Evolutionary conservation across 2,329 filamentous ascomycete species (phyloP), one percentile per base, ranked within the genome.

Genomic region (Aspergillus unguis): DNA sequence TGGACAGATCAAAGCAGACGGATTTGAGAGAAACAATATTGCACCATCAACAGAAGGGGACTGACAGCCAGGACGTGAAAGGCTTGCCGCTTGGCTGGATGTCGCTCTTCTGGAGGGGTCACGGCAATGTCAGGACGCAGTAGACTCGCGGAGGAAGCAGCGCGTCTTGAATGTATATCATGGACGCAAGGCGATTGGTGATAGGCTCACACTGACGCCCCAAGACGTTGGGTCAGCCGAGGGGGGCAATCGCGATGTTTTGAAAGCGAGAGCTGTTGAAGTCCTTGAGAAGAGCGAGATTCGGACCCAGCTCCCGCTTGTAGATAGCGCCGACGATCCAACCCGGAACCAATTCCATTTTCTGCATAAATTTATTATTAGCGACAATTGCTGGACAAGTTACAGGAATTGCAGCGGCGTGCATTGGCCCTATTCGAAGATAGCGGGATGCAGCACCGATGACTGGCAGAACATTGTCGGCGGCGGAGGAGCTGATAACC

Each of bases 381-480:
- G 47, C 32, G 45, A 43, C 27, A 52, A 49, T 46, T 55, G 47
- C 38, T 58, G 35, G 52, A 51, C 46, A 50, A 38, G 51, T 54
- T 57, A 56, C 53, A 44, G 50, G 35, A 46, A 42, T 50, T 50
- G 51, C 47, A 60, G 52, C 50, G 48, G 26, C 46, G 40, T 58
- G 56, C 56, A 57, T 58, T 58, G 58, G 60, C 52, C 60, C 54
- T 55, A 61, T 60, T 58, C 17, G 51, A 58, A 44, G 57, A 61
- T 60, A 61, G 57, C 53, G 52, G 54, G 52, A 55, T 53, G 56
- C 46, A 56, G 47, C 53, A 48, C 46, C 48, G 40, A 62, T 62
- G 56, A 62, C 56, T 61, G 60, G 59, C 58, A 61, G 59, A 56
- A 55, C 49, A 48, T 51, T 44, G 53, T 54, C 37, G 55, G 52